Evolutionary conservation across 1,284 basidiomycete species (phyloP).

Genomic region (Tremellales sp.): DNA sequence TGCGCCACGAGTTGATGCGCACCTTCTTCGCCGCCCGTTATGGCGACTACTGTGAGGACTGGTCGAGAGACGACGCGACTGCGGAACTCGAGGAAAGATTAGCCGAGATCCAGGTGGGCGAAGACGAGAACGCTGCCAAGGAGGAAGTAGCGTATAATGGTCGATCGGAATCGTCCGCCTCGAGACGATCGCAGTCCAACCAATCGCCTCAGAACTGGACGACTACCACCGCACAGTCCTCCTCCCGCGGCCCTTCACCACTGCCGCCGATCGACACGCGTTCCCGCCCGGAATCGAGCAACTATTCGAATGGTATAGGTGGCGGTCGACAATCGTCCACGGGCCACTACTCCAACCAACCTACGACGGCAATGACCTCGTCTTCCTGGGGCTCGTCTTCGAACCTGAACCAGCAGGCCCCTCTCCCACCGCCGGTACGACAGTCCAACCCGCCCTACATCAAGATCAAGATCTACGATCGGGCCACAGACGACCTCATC

Average conservation of each 20-base stretch:
- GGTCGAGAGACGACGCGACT: conserved; percentile 51
- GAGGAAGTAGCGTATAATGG: conserved; percentile 5
- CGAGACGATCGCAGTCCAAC: conserved; percentile 21
- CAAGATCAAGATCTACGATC: conserved; percentile 97
- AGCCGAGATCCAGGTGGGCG: conserved; percentile 27
- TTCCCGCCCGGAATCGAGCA: conserved; percentile 15
- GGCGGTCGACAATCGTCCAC: conserved; percentile 8
- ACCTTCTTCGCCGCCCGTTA: conserved; percentile 81
- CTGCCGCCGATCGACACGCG: conserved; percentile 28
- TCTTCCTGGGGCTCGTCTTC: conserved; percentile 27
- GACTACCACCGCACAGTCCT: conserved; percentile 6
- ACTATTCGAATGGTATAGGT: conserved; percentile 7
- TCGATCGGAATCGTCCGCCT: conserved; percentile 16
- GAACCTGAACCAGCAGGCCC: conserved; percentile 13
- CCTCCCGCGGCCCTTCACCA: conserved; percentile 25
- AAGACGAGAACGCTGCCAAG: not conserved
- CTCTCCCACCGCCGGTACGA: conserved; percentile 12
- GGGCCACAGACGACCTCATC: conserved; percentile 86
- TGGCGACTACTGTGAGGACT: conserved; percentile 82
- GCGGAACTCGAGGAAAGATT: conserved; percentile 60
- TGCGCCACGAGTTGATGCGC: conserved; percentile 75
- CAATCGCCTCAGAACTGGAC: conserved; percentile 3
- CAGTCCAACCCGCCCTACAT: conserved; percentile 75
- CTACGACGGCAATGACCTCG: conserved; percentile 16
- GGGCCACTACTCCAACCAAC: conserved; percentile 14